These are phyloP conservation scores for Nitzschia putrida DNA, from an alignment of 108 stramenopile genomes.

Conservation along the genomic window DNA sequence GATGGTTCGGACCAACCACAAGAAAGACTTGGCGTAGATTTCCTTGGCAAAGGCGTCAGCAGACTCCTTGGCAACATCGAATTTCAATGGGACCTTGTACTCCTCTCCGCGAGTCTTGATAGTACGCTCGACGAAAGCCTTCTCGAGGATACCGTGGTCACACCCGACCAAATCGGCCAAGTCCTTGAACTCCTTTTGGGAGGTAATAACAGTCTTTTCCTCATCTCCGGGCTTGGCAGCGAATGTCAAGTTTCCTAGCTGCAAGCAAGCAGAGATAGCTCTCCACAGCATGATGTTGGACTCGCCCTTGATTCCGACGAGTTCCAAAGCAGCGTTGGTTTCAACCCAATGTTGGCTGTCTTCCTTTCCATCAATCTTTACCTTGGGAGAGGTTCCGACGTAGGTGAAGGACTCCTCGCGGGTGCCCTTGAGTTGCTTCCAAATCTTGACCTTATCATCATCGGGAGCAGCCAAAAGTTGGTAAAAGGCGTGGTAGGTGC, in stretches of 20 bases:
- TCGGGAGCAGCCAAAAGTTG: conserved; percentile 87
- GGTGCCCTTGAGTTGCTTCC: conserved; percentile 69
- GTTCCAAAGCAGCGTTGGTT: conserved; percentile 65
- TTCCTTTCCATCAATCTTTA: conserved; percentile 67
- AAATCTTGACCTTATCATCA: conserved; percentile 58
- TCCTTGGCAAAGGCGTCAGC: conserved; percentile 95
- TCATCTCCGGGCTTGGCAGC: conserved; percentile 62
- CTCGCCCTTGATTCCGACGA: conserved; percentile 70
- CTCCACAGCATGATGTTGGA: conserved; percentile 59
- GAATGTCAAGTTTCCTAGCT: conserved; percentile 88
- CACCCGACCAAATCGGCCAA: conserved; percentile 80
- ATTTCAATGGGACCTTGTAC: conserved; percentile 77
- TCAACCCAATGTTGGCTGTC: conserved; percentile 72
- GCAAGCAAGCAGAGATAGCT: conserved; percentile 76
- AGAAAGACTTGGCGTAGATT: conserved; percentile 78
- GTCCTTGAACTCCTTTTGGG: conserved; percentile 54
- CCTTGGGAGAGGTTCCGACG: conserved; percentile 49
- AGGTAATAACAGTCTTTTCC: conserved; percentile 64
- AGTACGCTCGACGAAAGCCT: conserved; percentile 79
- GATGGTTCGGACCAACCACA: conserved; percentile 82
- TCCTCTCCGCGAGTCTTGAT: conserved; percentile 75
- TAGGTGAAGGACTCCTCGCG: conserved; percentile 57
- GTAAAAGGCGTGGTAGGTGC: conserved; percentile 99
- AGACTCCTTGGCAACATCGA: conserved; percentile 71
- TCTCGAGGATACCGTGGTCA: conserved; percentile 35